Evolutionary conservation across 73 alveolate species (phyloP).

Genomic region (Tetrahymena elliotti): DNA sequence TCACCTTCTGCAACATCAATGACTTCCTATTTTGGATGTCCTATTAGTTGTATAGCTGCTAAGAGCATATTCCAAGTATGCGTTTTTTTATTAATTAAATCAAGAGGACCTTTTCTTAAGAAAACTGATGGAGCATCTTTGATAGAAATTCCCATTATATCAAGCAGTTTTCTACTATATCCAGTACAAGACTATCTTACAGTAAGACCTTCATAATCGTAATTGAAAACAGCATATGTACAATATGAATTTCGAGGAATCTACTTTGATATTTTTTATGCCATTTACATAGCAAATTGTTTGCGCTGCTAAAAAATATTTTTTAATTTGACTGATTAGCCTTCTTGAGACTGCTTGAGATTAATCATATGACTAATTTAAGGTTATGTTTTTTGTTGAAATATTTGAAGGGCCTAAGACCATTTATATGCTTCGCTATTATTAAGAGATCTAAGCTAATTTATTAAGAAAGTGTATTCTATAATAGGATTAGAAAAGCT

Average conservation of each 20-base stretch:
- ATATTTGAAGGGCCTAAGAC: background rate
- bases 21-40: background rate
- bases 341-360: background rate
- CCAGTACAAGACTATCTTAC: background rate
- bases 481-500: background rate
- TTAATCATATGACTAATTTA: background rate
- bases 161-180: background rate
- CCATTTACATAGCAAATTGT: background rate
- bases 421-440: background rate
- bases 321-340: background rate
- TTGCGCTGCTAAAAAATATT: background rate
- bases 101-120: background rate
- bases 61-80: background rate
- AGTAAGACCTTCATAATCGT: background rate
- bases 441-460: background rate
- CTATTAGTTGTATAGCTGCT: background rate
- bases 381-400: background rate
- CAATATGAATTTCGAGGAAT: background rate
- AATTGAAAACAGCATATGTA: background rate
- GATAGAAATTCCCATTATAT: background rate
- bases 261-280: background rate
- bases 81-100: background rate
- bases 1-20: background rate
- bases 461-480: background rate
- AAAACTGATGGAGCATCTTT: background rate